Evolutionary conservation across 192 early-diverging fungal genomes (phyloP).

Genomic region (Coemansia sp.): DNA sequence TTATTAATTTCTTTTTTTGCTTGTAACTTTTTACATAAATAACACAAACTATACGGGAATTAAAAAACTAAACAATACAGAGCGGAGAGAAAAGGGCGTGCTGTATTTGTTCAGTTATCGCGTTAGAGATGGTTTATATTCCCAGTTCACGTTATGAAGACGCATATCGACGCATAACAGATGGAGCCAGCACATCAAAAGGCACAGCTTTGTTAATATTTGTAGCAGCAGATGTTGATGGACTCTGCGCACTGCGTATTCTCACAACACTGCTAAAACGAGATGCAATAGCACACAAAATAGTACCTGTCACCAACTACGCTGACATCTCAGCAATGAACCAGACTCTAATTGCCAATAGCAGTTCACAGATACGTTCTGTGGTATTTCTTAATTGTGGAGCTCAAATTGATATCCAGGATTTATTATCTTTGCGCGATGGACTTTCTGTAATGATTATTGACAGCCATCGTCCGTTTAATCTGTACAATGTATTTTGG

Average conservation of each 20-base stretch:
- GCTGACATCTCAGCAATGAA: constrained; percentile 59
- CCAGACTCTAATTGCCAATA: constrained; percentile 54
- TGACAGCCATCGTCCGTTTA: constrained; percentile 86
- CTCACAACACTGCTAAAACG: constrained; percentile 73
- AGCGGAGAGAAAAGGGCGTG: background rate
- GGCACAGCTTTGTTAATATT: constrained; percentile 66
- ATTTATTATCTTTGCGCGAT: constrained; percentile 58
- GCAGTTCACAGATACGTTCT: constrained; percentile 60
- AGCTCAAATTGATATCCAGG: constrained; percentile 69
- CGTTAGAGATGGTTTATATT: constrained; percentile 57
- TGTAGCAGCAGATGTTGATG: constrained; percentile 75
- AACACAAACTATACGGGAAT: background rate
- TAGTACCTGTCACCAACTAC: constrained; percentile 75
- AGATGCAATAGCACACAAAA: constrained; percentile 78
- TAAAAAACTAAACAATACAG: too few species aligned
- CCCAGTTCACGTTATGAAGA: constrained; percentile 52
- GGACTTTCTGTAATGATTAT: constrained; percentile 73
- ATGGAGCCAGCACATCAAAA: constrained; percentile 7
- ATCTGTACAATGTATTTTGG: constrained; percentile 78
- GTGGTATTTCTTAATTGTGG: constrained; percentile 88
- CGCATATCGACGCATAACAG: constrained; percentile 57
- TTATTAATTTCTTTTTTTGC: background rate
- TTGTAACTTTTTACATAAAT: background rate
- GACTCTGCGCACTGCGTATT: constrained; percentile 78
- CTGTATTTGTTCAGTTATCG: background rate